Evolutionary conservation across 768 basidiomycete species (phyloP), one percentile per base, ranked within the genome.

Genomic region (Termitomyces sp.): DNA sequence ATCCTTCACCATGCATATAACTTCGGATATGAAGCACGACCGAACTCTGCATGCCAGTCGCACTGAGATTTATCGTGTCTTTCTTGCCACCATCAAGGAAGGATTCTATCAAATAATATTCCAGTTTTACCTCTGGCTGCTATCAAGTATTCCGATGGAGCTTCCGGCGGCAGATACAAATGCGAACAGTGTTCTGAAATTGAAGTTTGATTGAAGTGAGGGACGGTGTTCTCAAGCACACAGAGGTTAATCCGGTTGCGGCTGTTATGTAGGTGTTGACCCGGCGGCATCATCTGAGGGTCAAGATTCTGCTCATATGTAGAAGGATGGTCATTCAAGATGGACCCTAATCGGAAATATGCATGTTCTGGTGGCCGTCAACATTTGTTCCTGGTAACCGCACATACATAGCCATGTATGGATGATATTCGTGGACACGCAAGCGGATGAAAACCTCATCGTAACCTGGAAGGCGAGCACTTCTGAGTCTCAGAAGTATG

Each of bases 401-500:
- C 76, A 35, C 34, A 35, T 35, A 12, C 12, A 32, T 32, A 11
- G 9, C 9, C 11, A 37, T 37, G 35, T 11, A 37, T 37, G 76
- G 11, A 21, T n/a, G 45, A 76, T 55, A 68, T 78, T 11, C 70
- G 74, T 14, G 12, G 66, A 76, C 54, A 72, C 72, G 69, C 64
- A 73, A 59, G 65, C 3, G 66, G 68, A 73, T 51, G 70, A 73
- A n/a, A 68, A 65, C 17, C 70, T 72, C 1, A 59, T 77, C 1
- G 51, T 77, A 27, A 67, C 69, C 6, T 76, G 76, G 60, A 77
- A 76, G 59, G 76, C 69, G 0, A 52, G 69, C 34, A 60, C 49
- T 75, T 75, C 4, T 76, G 73, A 37, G 75, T 77, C 27, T 10
- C 14, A 44, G 64, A 73, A 70, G 28, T 23, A 63, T 48, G 40